Conservation (phyloP, 805 yeast genomes). For the Candida lessepsii region DNA sequence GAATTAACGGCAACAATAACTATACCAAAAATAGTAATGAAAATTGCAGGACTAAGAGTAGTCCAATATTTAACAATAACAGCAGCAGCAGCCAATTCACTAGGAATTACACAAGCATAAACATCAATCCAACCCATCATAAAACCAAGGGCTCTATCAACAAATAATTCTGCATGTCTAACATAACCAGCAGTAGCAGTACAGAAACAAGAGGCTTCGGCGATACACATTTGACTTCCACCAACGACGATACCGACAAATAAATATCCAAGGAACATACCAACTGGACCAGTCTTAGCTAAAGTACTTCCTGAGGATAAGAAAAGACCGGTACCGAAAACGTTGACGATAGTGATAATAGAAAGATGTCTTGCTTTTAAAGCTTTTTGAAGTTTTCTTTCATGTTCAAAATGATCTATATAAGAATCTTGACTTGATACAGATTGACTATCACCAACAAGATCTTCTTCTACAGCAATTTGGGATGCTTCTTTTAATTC, state of each 20-base stretch:
- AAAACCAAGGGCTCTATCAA: constrained; percentile 47
- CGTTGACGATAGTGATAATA: constrained; percentile 24
- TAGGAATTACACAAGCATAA: constrained; percentile 35
- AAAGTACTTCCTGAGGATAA: constrained; percentile 53
- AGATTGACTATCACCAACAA: not conserved
- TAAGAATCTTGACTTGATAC: constrained; percentile 5
- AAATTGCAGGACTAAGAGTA: constrained; percentile 42
- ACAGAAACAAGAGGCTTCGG: constrained; percentile 37
- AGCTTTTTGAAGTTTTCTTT: constrained; percentile 16
- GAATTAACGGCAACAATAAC: constrained; percentile 34
- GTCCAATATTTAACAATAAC: constrained; percentile 47
- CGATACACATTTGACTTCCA: constrained; percentile 38
- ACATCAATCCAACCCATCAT: constrained; percentile 46
- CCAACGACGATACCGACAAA: constrained; percentile 46
- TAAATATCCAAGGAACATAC: constrained; percentile 48
- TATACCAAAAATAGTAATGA: constrained; percentile 43
- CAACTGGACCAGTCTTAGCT: constrained; percentile 41
- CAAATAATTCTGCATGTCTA: constrained; percentile 36
- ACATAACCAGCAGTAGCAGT: constrained; percentile 38
- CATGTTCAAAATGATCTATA: constrained; percentile 17
- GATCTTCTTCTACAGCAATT: not conserved
- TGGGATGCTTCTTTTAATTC: not conserved
- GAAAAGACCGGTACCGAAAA: constrained; percentile 53
- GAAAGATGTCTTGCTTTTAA: constrained; percentile 21
- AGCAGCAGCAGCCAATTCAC: constrained; percentile 48